Base-by-base conservation (phyloP, 2,329 filamentous ascomycete genomes). In the Bipolaris bicolor region DNA sequence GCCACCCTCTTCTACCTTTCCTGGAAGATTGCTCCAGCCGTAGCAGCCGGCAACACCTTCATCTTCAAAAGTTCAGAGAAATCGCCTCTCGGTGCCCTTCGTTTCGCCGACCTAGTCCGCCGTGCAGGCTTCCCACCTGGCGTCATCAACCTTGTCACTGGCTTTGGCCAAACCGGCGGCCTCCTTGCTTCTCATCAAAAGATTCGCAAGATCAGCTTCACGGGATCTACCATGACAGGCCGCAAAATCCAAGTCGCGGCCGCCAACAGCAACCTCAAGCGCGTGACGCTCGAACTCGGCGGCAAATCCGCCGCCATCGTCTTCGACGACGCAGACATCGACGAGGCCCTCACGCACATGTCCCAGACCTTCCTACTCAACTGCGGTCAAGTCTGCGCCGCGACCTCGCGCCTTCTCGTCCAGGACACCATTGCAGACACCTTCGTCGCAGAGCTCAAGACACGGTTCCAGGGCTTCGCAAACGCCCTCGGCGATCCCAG, bases 191-290 rank as follows among this genome's bases (percentile, higher is more conserved):
- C 73, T 9, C 86, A 89, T 63, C 83, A 84, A 0, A 83, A 79
- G 9, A 82, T 88, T 55, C 80, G 82, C 60, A 88, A 88, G 78
- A 82, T 89, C 66, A 81, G 79, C 54, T 89, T 89, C 72, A 89
- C 86, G 0, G 86, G 87, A 2, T 87, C 84, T 6, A 84, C 80
- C 2, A 76, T 78, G 0, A 87, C 84, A 0, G 86, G 86, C 1
- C 43, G 43, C 43, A 87, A 87, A 75, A 80, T 81, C 86, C 77
- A 80, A 80, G 45, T 81, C 78, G 18, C 83, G 80, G 51, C 80
- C 82, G 13, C 79, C 81, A 66, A 85, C 83, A 16, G 24, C 15
- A 46, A 46, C 0, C 72, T 88, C 36, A 88, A 88, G 78, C 79
- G 84, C 31, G 80, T 85, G 15, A 85, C 83, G 0, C 87, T 7